Percentiles rank a stretch among this genome's conserved stretches.
phyloP scores from a whole-genome alignment of 2,329 filamentous ascomycete genomes.

The Fusarium nisikadoi region DNA sequence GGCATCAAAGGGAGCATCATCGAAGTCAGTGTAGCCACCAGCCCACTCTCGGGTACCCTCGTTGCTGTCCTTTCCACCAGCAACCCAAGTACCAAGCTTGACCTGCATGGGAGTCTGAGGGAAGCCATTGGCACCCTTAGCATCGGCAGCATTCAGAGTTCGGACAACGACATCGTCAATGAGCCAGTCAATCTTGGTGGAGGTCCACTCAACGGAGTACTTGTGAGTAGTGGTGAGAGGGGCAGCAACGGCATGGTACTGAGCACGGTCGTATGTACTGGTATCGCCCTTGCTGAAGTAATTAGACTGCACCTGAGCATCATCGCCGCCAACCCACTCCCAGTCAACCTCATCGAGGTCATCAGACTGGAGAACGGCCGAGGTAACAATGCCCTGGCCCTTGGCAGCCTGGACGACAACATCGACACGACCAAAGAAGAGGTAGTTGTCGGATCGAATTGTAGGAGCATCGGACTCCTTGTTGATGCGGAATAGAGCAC shows the following conservation, averaged over 20 bases:
- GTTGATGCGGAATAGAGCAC: constrained; percentile 74
- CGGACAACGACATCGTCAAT: constrained; percentile 72
- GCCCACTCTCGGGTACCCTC: constrained; percentile 78
- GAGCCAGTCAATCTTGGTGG: constrained; percentile 70
- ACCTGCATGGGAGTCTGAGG: constrained; percentile 80
- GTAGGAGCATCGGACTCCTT: constrained; percentile 74
- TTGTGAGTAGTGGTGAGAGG: constrained; percentile 70
- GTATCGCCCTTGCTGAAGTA: constrained; percentile 83
- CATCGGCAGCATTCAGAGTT: constrained; percentile 68
- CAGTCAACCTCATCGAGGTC: constrained; percentile 90
- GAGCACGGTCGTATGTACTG: constrained; percentile 75
- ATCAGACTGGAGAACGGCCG: constrained; percentile 88
- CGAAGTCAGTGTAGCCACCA: constrained; percentile 69
- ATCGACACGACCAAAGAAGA: constrained; percentile 94
- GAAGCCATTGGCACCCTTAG: constrained; percentile 67
- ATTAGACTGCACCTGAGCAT: constrained; percentile 83
- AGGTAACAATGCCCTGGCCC: constrained; percentile 89
- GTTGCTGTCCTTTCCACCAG: constrained; percentile 66
- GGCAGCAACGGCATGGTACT: constrained; percentile 66
- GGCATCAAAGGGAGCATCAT: constrained; percentile 62
- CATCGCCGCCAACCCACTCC: constrained; percentile 89
- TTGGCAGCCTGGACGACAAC: constrained; percentile 81
- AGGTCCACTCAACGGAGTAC: constrained; percentile 76
- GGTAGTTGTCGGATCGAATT: constrained; percentile 83
- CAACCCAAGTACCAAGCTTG: constrained; percentile 76